Evolutionary conservation across 2,329 filamentous ascomycete genomes (phyloP).

Genomic region (Alternaria sp.): DNA sequence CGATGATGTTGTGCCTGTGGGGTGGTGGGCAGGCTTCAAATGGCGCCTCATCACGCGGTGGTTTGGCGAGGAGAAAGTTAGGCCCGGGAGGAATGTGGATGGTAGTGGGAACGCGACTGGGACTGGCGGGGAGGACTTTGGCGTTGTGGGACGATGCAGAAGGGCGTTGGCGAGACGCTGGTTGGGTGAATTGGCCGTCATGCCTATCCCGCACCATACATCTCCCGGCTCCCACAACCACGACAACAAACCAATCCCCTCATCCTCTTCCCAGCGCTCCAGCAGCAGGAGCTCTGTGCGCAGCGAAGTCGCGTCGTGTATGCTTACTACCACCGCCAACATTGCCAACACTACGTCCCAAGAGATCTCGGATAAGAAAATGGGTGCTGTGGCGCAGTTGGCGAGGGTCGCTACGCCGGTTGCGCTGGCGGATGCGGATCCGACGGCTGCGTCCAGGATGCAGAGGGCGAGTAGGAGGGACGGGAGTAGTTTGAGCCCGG

Average conservation of each 20-base stretch:
- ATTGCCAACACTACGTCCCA: background rate
- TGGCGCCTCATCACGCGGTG: constrained; percentile 57
- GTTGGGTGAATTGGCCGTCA: constrained; percentile 46
- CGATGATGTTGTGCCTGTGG: constrained; percentile 49
- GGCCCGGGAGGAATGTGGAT: constrained; percentile 39
- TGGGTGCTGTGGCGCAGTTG: constrained; percentile 43
- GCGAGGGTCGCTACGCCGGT: constrained; percentile 45
- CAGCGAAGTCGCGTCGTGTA: background rate
- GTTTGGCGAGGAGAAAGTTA: constrained; percentile 53
- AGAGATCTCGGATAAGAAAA: constrained; percentile 17
- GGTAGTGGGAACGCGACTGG: background rate
- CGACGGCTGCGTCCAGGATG: constrained; percentile 39
- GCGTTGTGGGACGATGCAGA: constrained; percentile 48
- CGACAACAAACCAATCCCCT: background rate
- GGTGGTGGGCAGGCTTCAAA: constrained; percentile 50
- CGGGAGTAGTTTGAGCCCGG: constrained; percentile 43
- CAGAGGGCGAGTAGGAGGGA: constrained; percentile 23
- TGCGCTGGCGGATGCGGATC: constrained; percentile 46
- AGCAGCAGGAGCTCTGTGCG: background rate
- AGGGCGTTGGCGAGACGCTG: constrained; percentile 49
- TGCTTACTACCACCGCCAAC: background rate
- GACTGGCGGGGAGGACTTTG: constrained; percentile 45
- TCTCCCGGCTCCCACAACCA: background rate
- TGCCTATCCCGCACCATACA: constrained; percentile 13
- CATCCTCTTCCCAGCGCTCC: background rate